phyloP scores from a whole-genome alignment of 179 eudicot genomes.

The Patellifolia procumbens region DNA sequence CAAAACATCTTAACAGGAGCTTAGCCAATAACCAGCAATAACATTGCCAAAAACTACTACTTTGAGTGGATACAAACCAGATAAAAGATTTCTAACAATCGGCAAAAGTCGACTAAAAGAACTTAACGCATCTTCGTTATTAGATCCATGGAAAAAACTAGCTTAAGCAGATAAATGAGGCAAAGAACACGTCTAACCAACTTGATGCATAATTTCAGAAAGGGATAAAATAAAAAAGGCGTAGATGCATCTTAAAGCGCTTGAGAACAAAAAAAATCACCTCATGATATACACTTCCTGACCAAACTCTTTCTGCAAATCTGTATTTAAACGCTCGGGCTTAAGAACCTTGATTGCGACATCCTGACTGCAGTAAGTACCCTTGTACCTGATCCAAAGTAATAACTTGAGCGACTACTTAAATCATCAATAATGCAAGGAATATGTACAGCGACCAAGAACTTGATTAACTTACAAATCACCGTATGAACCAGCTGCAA shows the following conservation, averaged over 20 bases:
- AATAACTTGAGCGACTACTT: not conserved
- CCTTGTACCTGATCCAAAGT: slow-evolving; percentile 68
- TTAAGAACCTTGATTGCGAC: slow-evolving; percentile 92
- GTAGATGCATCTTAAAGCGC: slow-evolving; percentile 10
- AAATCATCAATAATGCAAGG: not conserved
- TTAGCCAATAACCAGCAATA: not conserved
- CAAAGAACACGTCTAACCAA: not conserved
- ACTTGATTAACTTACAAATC: slow-evolving; percentile 72
- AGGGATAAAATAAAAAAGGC: not conserved
- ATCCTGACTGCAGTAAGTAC: slow-evolving; percentile 88
- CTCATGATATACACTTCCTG: slow-evolving; percentile 97
- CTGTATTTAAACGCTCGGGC: slow-evolving; percentile 73
- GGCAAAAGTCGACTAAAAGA: not conserved
- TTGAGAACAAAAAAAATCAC: slow-evolving; percentile 34
- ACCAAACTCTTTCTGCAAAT: slow-evolving; percentile 84
- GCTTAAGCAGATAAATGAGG: not conserved
- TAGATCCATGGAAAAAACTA: not conserved
- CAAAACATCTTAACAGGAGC: not conserved
- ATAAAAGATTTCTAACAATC: not conserved
- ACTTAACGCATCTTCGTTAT: not conserved
- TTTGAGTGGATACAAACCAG: not conserved
- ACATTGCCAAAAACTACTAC: not conserved
- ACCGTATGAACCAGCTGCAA: slow-evolving; percentile 98
- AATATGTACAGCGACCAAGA: not conserved
- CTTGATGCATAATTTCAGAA: not conserved